These are phyloP conservation scores for Lentinula sp. DNA, from an alignment of 768 basidiomycete genomes.

Conservation along the genomic window DNA sequence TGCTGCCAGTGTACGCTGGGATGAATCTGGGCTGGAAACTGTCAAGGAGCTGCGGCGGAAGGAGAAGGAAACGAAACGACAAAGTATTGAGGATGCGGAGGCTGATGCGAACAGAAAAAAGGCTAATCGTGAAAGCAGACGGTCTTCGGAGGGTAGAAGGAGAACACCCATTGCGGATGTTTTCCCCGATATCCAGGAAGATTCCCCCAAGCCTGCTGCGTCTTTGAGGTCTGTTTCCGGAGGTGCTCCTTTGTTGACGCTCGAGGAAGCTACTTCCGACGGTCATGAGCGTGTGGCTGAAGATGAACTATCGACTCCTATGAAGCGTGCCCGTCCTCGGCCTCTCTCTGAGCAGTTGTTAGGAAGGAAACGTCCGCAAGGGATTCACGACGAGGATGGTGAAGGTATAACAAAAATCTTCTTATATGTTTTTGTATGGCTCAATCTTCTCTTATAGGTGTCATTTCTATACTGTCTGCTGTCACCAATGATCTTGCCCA, in stretches of 20 bases:
- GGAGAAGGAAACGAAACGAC: constrained; percentile 25
- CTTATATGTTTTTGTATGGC: constrained; percentile 1
- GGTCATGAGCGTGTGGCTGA: constrained; percentile 31
- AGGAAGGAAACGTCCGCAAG: constrained; percentile 39
- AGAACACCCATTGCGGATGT: constrained; percentile 52
- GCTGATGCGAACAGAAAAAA: constrained; percentile 25
- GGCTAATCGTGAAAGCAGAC: constrained; percentile 26
- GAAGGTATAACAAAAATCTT: constrained; percentile 31
- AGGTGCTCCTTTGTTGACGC: constrained; percentile 24
- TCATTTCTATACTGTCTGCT: constrained; percentile 66
- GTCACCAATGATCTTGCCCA: constrained; percentile 77
- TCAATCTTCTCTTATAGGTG: constrained; percentile 28
- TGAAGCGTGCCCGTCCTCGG: constrained; percentile 37
- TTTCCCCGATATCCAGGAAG: constrained; percentile 41
- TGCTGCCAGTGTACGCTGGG: constrained; percentile 41
- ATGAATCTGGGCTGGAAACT: constrained; percentile 41
- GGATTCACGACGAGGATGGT: constrained; percentile 50
- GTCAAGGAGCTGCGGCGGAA: constrained; percentile 40
- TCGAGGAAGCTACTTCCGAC: constrained; percentile 50
- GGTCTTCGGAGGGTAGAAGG: constrained; percentile 41
- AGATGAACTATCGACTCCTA: constrained; percentile 26
- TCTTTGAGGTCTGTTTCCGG: background rate
- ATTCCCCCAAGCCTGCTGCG: constrained; percentile 8
- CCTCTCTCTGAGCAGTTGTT: constrained; percentile 63
- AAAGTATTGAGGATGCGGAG: constrained; percentile 23